Conservation (phyloP, 2,329 filamentous ascomycete genomes). For the Phialophora chinensis region DNA sequence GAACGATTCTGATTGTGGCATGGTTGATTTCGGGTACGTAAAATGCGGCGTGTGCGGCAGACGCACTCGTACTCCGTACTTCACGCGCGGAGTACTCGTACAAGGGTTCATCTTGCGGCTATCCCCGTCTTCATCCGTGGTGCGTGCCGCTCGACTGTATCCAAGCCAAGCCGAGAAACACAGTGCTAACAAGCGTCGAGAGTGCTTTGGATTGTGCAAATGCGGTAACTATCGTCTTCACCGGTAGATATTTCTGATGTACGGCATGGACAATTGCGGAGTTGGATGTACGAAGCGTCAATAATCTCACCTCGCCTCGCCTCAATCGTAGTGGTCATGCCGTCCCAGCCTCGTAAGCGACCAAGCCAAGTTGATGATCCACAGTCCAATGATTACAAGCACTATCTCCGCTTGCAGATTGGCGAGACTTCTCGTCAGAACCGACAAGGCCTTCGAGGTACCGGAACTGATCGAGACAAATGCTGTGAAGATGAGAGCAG, state of each 20-base stretch:
- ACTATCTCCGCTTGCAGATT: not conserved
- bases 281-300: not conserved
- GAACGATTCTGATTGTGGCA: conserved; percentile 10
- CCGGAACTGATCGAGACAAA: conserved; percentile 53
- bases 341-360: not conserved
- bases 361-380: conserved; percentile 14
- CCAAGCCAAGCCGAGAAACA: not conserved
- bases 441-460: conserved; percentile 47
- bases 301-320: not conserved
- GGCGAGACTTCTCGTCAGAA: conserved; percentile 48
- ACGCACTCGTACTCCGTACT: too few relatives aligned
- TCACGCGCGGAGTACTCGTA: not conserved
- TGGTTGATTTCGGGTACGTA: not conserved
- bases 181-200: not conserved
- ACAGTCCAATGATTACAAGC: conserved; percentile 1
- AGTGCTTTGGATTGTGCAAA: not conserved
- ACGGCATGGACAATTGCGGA: not conserved
- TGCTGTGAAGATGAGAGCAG: conserved; percentile 46
- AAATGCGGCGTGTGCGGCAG: too few relatives aligned
- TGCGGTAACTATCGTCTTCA: not conserved
- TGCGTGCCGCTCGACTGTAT: not conserved
- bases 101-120: not conserved
- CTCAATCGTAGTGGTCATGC: conserved; percentile 3
- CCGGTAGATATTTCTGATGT: not conserved
- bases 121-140: not conserved